Base-by-base conservation (phyloP, 345 rosid species). In the Erucastrum elatum region DNA sequence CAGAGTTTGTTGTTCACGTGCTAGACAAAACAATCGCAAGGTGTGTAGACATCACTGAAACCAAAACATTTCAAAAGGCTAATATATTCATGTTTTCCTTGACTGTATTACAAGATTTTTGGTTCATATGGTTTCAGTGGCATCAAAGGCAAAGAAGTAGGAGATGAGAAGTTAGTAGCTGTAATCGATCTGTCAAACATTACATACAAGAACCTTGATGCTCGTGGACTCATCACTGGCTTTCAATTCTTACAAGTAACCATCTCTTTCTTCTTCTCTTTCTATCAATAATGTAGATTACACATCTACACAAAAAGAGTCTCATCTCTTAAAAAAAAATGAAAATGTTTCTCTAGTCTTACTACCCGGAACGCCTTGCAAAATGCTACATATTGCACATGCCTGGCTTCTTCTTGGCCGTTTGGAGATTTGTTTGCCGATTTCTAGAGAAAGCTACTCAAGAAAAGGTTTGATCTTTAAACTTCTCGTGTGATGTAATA, bases 221-320 rank as follows among this genome's bases (percentile, higher is more conserved):
- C 87, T 16, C 94, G 97, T 75, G 98, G 87, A 70, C n/a, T 94
- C 41, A 91, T 90, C 76, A 94, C 91, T 4, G 87, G 87, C 55
- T 94, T 94, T 78, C 97, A 94, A 49, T 88, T 90, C 85, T 84
- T 94, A 78, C 98, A 92, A 94, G 97, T 92, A 80, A 80, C 6
- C 56, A 58, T 64, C 12, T 31, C 16, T 27, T 58, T 9, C 11
- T 17, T 37, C 15, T 12, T 9, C 34, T 69, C 29, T 13, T 3
- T 63, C 37, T 44, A 66, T 33, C 11, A 5, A 13, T 63, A 10
- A 29, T 21, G 63, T 75, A 60, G 2, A 5, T 73, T 13, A 44
- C 15, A 61, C 27, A 60, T 29, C 33, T 2, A 61, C 56, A n/a
- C 56, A n/a, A 80, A 34, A 34, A n/a, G 16, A 7, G 56, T 46